Evolutionary conservation across 208 protist species (phyloP).

Genomic region (Acanthamoeba culbertsoni): DNA sequence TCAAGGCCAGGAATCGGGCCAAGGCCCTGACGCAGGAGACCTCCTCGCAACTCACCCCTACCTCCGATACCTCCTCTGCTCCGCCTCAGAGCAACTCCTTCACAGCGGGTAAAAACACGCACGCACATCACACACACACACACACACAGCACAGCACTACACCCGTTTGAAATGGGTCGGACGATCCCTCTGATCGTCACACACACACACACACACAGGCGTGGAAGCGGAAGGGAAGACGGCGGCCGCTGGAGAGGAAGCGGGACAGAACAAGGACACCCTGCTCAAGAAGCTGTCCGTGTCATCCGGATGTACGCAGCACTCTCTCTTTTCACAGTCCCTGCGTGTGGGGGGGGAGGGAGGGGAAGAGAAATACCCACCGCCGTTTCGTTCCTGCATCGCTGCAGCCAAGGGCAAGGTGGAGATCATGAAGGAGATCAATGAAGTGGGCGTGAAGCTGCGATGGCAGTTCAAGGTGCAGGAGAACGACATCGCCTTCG

Average conservation of each 20-base stretch:
- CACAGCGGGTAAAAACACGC: no score
- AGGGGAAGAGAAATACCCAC: no score
- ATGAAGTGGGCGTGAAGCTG: not conserved
- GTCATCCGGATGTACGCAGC: not conserved
- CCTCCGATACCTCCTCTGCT: not conserved
- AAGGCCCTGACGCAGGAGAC: not conserved
- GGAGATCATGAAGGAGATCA: not conserved
- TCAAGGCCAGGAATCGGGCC: not conserved
- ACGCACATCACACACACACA: not conserved
- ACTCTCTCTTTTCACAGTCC: not conserved
- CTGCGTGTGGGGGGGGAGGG: no score
- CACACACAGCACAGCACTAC: not conserved
- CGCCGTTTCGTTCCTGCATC: not conserved
- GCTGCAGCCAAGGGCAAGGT: not conserved
- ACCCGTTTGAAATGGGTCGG: not conserved
- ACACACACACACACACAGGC: not conserved
- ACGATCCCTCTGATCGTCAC: no score
- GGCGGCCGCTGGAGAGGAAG: not conserved
- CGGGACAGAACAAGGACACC: not conserved
- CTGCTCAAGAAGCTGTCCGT: not conserved
- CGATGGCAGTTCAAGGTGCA: slow-evolving; percentile 13
- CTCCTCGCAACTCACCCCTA: not conserved
- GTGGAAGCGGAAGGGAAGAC: not conserved
- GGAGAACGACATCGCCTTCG: slow-evolving; percentile 53
- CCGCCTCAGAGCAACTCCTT: not conserved